phyloP scores from a whole-genome alignment of 2,329 filamentous ascomycete species.

The Pseudogymnoascus sp. region DNA sequence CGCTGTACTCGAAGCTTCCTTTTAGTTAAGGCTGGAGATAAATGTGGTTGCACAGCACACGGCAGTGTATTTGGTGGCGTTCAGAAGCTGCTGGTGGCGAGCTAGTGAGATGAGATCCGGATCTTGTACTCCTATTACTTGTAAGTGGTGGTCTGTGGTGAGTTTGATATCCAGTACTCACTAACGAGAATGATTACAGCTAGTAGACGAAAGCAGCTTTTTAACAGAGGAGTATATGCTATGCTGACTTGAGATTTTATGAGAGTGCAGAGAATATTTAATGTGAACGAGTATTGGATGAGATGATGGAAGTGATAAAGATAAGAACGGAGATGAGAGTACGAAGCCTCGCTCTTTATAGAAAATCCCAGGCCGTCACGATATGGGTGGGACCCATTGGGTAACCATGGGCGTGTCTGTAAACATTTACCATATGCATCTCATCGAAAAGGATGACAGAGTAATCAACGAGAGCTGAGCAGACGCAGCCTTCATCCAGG shows the following conservation, averaged over 20 bases:
- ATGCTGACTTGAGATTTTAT: background rate
- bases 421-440: background rate
- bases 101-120: background rate
- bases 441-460: background rate
- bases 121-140: slow-evolving; percentile 4
- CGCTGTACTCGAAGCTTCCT: slow-evolving; percentile 2
- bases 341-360: background rate
- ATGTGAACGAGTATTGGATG: background rate
- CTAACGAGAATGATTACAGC: background rate
- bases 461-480: background rate
- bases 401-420: background rate
- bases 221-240: background rate
- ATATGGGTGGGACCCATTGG: slow-evolving; percentile 4
- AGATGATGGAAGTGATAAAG: background rate
- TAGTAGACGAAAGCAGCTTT: background rate
- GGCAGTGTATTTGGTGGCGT: background rate
- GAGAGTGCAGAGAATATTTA: background rate
- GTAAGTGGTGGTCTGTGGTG: background rate
- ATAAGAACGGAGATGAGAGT: background rate
- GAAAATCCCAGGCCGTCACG: background rate
- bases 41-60: slow-evolving; percentile 2
- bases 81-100: background rate
- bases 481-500: background rate
- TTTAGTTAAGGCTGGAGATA: background rate
- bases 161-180: background rate